Conservation (phyloP, 2,329 filamentous ascomycete genomes). For the Colletotrichum orchidophilum region DNA sequence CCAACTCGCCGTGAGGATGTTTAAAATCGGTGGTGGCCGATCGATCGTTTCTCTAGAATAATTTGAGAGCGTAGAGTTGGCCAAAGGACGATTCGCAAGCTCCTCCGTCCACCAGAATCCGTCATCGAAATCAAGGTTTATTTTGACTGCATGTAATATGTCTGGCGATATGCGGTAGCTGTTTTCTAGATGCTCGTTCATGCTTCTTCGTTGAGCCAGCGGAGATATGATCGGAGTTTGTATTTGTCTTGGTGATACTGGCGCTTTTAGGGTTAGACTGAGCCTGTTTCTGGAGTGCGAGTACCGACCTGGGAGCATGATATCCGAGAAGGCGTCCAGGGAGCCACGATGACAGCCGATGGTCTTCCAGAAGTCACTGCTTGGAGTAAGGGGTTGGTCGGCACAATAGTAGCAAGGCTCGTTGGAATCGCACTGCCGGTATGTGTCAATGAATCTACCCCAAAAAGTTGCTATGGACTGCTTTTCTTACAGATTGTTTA, state of each 20-base stretch:
- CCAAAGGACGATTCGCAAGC: constrained; percentile 50
- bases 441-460: neutral
- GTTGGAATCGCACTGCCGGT: constrained; percentile 59
- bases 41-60: constrained; percentile 51
- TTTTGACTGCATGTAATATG: constrained; percentile 51
- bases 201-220: constrained; percentile 55
- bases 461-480: neutral
- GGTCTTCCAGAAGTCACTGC: constrained; percentile 56
- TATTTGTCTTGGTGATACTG: constrained; percentile 57
- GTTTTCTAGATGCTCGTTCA: constrained; percentile 62
- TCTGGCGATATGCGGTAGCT: constrained; percentile 54
- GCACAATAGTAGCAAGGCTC: constrained; percentile 60
- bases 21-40: constrained; percentile 58
- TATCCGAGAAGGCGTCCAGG: constrained; percentile 56
- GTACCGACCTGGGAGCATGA: constrained; percentile 59
- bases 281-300: neutral
- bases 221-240: constrained; percentile 62
- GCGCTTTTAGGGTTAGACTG: constrained; percentile 44
- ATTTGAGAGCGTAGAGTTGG: constrained; percentile 48
- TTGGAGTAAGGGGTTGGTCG: constrained; percentile 46
- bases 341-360: constrained; percentile 63
- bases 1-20: constrained; percentile 60
- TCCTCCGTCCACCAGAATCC: constrained; percentile 68
- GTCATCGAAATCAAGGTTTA: constrained; percentile 62
- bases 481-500: constrained; percentile 54